Conservation (phyloP, 78 protist genomes). For the Polysphondylium violaceum region DNA sequence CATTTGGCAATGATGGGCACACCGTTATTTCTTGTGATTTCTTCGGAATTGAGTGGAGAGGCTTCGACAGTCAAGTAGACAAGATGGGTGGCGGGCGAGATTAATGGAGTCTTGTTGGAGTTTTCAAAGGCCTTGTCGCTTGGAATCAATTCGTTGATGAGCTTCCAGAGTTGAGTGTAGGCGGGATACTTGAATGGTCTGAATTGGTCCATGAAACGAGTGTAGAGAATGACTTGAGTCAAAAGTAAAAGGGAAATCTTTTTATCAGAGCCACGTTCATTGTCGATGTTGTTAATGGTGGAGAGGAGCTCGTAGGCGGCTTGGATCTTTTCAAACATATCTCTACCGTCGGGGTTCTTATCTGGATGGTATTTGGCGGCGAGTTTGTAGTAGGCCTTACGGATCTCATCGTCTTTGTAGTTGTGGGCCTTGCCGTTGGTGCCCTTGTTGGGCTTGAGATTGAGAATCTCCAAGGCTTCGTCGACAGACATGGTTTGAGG, state of each 20-base stretch:
- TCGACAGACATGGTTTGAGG: constrained; percentile 54
- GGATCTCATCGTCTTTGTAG: constrained; percentile 58
- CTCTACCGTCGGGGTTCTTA: constrained; percentile 90
- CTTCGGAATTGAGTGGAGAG: constrained; percentile 89
- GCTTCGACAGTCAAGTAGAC: constrained; percentile 85
- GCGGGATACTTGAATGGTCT: constrained; percentile 92
- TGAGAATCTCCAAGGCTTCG: constrained; percentile 55
- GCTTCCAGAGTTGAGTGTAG: constrained; percentile 81
- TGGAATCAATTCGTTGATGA: constrained; percentile 40
- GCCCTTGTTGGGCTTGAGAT: constrained; percentile 60
- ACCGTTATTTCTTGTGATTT: constrained; percentile 88
- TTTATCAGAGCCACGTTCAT: constrained; percentile 87
- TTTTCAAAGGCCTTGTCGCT: constrained; percentile 54
- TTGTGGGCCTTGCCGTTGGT: constrained; percentile 45
- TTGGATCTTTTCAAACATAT: constrained; percentile 87
- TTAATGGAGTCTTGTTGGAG: constrained; percentile 54
- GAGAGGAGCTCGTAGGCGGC: constrained; percentile 85
- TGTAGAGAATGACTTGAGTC: constrained; percentile 88
- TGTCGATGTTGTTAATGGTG: constrained; percentile 93
- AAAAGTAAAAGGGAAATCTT: constrained; percentile 78
- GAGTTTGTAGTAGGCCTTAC: constrained; percentile 90
- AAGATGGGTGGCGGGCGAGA: constrained; percentile 82
- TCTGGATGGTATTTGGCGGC: constrained; percentile 98
- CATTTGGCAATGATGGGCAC: constrained; percentile 71
- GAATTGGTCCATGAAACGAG: constrained; percentile 74